Conservation (phyloP, 257 asterid species). For the Agastache rugosa region DNA sequence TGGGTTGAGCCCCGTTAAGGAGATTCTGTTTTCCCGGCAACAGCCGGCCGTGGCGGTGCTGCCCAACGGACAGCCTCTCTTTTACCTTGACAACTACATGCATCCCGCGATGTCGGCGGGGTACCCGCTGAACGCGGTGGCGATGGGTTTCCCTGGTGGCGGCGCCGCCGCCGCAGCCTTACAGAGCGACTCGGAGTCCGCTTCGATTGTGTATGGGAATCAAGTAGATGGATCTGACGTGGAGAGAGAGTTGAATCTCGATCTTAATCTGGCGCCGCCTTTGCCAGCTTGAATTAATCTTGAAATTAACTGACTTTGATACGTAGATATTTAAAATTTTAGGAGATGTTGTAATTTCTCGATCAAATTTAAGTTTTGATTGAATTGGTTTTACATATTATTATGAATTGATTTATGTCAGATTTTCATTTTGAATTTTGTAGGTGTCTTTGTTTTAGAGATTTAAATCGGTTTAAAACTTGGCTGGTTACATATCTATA, state of each 20-base stretch:
- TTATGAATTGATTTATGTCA: background rate
- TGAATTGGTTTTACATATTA: background rate
- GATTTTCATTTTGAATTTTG: background rate
- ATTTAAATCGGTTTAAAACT: too few relatives aligned
- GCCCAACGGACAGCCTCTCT: conserved; percentile 16
- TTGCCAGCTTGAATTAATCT: conserved; percentile 5
- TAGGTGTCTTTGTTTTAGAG: too few relatives aligned
- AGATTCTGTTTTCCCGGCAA: background rate
- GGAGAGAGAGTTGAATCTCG: conserved; percentile 25
- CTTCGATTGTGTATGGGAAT: conserved; percentile 19
- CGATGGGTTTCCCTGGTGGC: background rate
- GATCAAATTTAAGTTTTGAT: background rate
- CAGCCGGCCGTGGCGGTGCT: conserved; percentile 12
- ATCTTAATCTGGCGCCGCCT: conserved; percentile 34
- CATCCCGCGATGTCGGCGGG: conserved; percentile 3
- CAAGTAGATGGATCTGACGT: conserved; percentile 9
- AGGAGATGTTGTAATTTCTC: background rate
- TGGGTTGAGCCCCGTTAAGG: background rate
- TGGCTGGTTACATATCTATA: too few relatives aligned
- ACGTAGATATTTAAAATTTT: conserved; percentile 17
- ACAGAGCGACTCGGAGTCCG: conserved; percentile 18
- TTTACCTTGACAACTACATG: background rate
- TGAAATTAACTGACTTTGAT: background rate
- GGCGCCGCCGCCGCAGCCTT: background rate
- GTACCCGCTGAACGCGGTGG: background rate